Percentiles rank a stretch among this genome's conserved stretches.
phyloP scores from a whole-genome alignment of 495 filamentous ascomycete species.

The Evernia prunastri region DNA sequence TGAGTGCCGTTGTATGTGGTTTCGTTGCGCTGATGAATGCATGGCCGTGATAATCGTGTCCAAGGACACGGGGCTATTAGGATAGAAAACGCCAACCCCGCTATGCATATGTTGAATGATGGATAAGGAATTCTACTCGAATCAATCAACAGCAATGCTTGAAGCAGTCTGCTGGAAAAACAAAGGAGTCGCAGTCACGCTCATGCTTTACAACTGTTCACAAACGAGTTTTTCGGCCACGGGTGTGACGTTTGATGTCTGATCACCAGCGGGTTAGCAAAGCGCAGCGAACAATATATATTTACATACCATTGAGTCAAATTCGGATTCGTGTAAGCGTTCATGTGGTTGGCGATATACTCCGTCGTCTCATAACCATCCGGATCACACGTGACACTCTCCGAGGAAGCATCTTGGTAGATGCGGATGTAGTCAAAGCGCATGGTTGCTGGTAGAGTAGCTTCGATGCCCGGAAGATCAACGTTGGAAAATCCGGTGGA shows the following conservation, averaged over 20 bases:
- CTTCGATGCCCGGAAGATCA: conserved; percentile 45
- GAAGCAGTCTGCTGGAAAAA: conserved; percentile 2
- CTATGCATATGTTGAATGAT: conserved; percentile 18
- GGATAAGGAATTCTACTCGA: conserved; percentile 8
- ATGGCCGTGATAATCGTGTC: conserved; percentile 15
- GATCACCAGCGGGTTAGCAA: conserved; percentile 7
- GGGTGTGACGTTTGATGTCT: conserved; percentile 33
- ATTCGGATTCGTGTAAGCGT: conserved; percentile 60
- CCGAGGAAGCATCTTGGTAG: conserved; percentile 55
- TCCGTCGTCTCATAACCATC: conserved; percentile 58
- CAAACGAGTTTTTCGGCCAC: conserved; percentile 46
- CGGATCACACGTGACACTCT: conserved; percentile 65
- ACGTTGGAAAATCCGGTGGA: conserved; percentile 59
- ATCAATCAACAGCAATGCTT: conserved; percentile 2
- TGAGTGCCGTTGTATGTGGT: conserved; percentile 11
- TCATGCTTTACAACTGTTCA: conserved; percentile 38
- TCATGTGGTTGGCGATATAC: conserved; percentile 61
- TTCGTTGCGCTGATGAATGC: conserved; percentile 14
- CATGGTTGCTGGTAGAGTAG: conserved; percentile 62
- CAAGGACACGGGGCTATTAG: conserved; percentile 1
- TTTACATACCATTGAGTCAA: conserved; percentile 48
- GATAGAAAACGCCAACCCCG: conserved; percentile 17
- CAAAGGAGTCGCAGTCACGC: background rate
- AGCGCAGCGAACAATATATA: background rate
- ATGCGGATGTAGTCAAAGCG: conserved; percentile 70